Evolutionary conservation across 495 filamentous ascomycete genomes (phyloP), one percentile per base, ranked within the genome.

Genomic region (Penicillium roqueforti): DNA sequence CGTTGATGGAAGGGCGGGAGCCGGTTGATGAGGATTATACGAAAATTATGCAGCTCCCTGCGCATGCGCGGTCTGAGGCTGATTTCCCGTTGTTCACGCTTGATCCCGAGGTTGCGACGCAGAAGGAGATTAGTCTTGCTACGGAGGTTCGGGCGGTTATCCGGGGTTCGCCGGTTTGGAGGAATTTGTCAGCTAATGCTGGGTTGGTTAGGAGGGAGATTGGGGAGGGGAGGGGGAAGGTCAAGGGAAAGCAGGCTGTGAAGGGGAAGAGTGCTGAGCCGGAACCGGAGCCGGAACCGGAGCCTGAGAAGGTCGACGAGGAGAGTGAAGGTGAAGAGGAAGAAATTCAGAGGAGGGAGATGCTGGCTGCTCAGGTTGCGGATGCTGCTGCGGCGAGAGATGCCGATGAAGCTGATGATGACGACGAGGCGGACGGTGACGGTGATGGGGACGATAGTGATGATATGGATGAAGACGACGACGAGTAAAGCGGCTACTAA

Each of bases 1-100:
- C 68, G 2, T 45, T 87, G 6, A 65, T 75, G 13, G 78, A 77
- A 5, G 59, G 66, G 1, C 39, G 53, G 9, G 61, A 68, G 9
- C 66, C 74, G 0, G 60, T 67, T 13, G 81, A 88, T 52, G 65
- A 66, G 20, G 80, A 85, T 19, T 87, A 78, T 58, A 55, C 42
- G 25, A 52, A 57, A 14, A 53, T 83, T 1, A 29, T 77, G 14
- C 53, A 51, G 0, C 65, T 83, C 16, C 79, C 81, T 9, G 76
- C 82, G 48, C 58, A 68, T 43, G 67, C 73, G 14, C 54, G 54
- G 1, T 55, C 55, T 1, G 71, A 72, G 42, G 54, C 38, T 1
- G 58, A 69, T 13, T 42, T 73, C 29, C 40, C 29, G 18, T 39
- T 48, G 4, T 76, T 77, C 31, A 63, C 64, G 59, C 29, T 74